Evolutionary conservation across 441 rosid species (phyloP), one percentile per base, ranked within the genome.

Genomic region (Populus hybrid): DNA sequence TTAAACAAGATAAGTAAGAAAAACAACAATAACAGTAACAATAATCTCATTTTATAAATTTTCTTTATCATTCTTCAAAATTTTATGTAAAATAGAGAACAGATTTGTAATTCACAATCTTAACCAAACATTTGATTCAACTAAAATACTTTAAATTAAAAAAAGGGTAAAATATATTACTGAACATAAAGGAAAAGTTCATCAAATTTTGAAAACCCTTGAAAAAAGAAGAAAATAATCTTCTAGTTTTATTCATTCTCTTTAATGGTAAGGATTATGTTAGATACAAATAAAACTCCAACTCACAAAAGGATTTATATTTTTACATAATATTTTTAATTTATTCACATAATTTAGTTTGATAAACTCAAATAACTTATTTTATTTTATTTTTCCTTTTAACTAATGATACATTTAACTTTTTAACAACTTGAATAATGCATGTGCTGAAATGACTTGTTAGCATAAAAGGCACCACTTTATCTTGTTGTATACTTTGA

Each of bases 401-500:
- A 18, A 6, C n/a, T 53, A 18, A 53, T 53, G 61, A 53, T 53
- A 53, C 61, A 53, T 53, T 53, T 53, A 18, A 53, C 8, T 53
- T 1, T 53, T 16, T 53, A 53, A 53, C 61, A 53, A 53, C 61
- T 53, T 53, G 61, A 53, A 6, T 18, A 53, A 53, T 53, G 61
- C 61, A 53, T 6, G 61, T 53, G 61, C n/a, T 53, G 21, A 53
- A 53, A 30, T 53, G 61, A 53, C 61, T 18, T 66, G 46, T 67
- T 77, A 67, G 64, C 73, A 66, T 77, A 28, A 68, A 71, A 53
- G 75, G 66, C 50, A 65, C 42, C 70, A 76, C 67, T 65, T 69
- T 78, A 34, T 46, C 57, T 53, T 65, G n/a, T 42, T 42, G 12
- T 42, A 12, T 59, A 28, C 40, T 61, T 34, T 50, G 72, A 76